Evolutionary conservation across 2,329 filamentous ascomycete genomes (phyloP), one percentile per base, ranked within the genome.

Genomic region (Aspergillus ruber): DNA sequence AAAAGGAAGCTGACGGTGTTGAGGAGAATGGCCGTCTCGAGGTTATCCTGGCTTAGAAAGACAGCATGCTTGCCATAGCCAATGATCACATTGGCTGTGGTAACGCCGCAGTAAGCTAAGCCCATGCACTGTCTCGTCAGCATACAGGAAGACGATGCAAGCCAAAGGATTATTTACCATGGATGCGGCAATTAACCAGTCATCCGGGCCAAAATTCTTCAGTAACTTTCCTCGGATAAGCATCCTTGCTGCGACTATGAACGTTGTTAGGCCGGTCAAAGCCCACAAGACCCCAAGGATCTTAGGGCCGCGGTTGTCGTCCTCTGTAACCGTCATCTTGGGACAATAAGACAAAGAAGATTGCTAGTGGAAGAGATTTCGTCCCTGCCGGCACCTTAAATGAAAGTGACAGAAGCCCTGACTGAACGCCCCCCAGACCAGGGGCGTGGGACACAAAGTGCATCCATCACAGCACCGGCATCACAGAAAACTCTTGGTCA

Each of bases 21-120:
- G 17, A 60, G 54, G 1, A 63, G 44, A 13, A 55, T 50, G 7
- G 60, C 62, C 32, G 32, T 46, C 38, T 56, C 53, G 13, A 68
- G 53, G 5, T 73, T 56, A 0, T 61, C 48, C 5, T 53, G 38
- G 0, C 45, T 50, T 10, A 75, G 56, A 0, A 62, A 56, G 12
- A 49, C 52, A 23, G 66, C 60, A 52, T 76, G 71, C 42, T 62
- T 61, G 1, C 73, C 73, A 45, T 66, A 71, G 4, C 74, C 73
- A 15, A 60, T 51, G 0, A 44, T 36, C 7, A 75, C 64, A 8
- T 68, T 66, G 6, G 59, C 56, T 7, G 64, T 62, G 2, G 64
- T 64, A 10, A 73, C 45, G 63, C 23, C 42, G 29, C 50, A 48
- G 32, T 49, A 53, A 2, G 46, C 36, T 17, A 52, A 20, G 6